A percentile compares a stretch with the other conserved stretches of the same genome.
Conservation (phyloP, 495 filamentous ascomycete species). For the Aspergillus heteromorphus region DNA sequence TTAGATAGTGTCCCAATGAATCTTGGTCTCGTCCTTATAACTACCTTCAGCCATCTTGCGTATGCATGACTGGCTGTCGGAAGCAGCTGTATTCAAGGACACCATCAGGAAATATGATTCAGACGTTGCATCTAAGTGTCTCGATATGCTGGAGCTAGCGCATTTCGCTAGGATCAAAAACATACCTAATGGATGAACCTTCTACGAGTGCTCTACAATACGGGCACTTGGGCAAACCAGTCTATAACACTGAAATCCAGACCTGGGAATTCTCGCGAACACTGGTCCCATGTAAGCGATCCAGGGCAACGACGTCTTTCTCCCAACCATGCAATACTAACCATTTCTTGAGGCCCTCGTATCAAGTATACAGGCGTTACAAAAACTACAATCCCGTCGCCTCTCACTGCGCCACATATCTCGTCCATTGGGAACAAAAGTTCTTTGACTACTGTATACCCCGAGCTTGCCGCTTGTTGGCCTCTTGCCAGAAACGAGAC, state of each 20-base stretch:
- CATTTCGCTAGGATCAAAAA: constrained; percentile 30
- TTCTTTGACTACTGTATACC: constrained; percentile 26
- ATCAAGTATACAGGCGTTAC: constrained; percentile 33
- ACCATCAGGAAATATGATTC: constrained; percentile 4
- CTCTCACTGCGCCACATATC: constrained; percentile 10
- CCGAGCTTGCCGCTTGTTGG: constrained; percentile 35
- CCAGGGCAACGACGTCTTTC: not conserved
- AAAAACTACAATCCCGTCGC: constrained; percentile 24
- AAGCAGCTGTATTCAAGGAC: constrained; percentile 5
- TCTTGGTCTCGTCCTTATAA: not conserved
- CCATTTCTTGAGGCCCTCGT: constrained; percentile 15
- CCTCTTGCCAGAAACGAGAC: constrained; percentile 26
- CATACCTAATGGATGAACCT: constrained; percentile 59
- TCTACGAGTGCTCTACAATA: constrained; percentile 52
- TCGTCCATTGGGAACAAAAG: constrained; percentile 15
- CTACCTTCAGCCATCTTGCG: not conserved
- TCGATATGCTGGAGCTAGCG: constrained; percentile 34
- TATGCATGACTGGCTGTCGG: constrained; percentile 12
- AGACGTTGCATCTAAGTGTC: constrained; percentile 1
- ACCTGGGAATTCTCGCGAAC: constrained; percentile 52
- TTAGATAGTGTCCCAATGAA: not conserved
- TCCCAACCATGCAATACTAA: constrained; percentile 10
- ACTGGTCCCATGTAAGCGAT: constrained; percentile 23
- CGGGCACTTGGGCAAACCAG: constrained; percentile 58
- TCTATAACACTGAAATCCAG: constrained; percentile 48